Base-by-base conservation (phyloP, 768 basidiomycete species). In the Gautieria morchelliformis region DNA sequence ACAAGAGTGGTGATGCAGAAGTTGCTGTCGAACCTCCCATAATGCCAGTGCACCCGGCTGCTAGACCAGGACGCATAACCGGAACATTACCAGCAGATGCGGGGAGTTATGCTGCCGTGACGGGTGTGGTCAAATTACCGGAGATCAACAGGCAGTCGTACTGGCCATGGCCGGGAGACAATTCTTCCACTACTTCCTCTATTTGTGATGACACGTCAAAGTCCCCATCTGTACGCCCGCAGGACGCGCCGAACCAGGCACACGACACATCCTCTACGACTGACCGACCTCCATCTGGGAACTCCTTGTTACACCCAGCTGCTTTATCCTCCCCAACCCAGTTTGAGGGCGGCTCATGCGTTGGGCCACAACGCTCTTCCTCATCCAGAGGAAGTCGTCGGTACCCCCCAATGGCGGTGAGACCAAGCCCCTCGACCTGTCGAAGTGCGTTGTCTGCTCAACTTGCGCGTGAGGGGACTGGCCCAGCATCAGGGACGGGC, bases 41-140 rank as follows among this genome's bases (percentile, higher is more conserved):
- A 22, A 47, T 20, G 22, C 11, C 27, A 30, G 22, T 30, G 27
- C 9, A 24, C 22, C 48, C 19, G 3, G 19, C 48, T 33, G 46
- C 46, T 22, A 14, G 24, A 9, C 8, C 32, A 49, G 11, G 46
- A 57, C 37, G 20, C 32, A 56, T 30, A 9, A 19, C 32, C 10
- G 56, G 30, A 3, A 57, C 56, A 27, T 33, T 57, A 14, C 46
- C 56, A 41, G 46, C 56, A 27, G 50, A 57, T n/a, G 56, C 45
- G 14, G 56, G 56, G 11, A 57, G 56, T 19, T 57, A 57, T 35
- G 56, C 56, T 24, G 56, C 56, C n/a, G 56, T 57, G 14, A 57
- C 56, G 6, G 56, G 56, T 17, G 47, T 30, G 5, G 6, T 57
- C 10, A 17, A n/a, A 27, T 17, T 30, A 1, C 33, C 51, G 7